These are phyloP conservation scores for Pholiota conissans DNA, from an alignment of 768 basidiomycete species.

Conservation along the genomic window DNA sequence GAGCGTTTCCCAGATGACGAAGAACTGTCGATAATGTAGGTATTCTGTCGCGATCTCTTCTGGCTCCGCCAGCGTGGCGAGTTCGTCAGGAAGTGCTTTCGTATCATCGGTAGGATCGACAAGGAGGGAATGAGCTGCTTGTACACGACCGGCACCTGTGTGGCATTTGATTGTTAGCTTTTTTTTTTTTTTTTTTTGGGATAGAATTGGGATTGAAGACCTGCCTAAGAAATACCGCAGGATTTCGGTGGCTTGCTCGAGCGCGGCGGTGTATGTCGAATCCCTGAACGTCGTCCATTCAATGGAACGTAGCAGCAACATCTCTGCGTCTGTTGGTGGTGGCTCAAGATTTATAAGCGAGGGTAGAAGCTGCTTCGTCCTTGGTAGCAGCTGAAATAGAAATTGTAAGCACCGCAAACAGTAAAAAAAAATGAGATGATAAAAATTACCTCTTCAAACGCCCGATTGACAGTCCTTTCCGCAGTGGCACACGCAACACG, in stretches of 20 bases:
- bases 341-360: constrained; percentile 22
- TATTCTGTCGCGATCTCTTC: constrained; percentile 76
- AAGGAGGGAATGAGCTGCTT: constrained; percentile 61
- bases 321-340: constrained; percentile 56
- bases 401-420: constrained; percentile 1
- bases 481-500: constrained; percentile 81
- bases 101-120: too few relatives aligned
- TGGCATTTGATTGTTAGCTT: background rate
- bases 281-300: constrained; percentile 90
- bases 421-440: background rate
- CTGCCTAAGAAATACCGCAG: constrained; percentile 87
- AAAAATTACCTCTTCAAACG: constrained; percentile 52
- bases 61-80: constrained; percentile 61
- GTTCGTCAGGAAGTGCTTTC: constrained; percentile 66
- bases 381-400: constrained; percentile 1
- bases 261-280: constrained; percentile 71
- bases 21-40: constrained; percentile 79
- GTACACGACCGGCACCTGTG: constrained; percentile 71
- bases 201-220: constrained; percentile 17
- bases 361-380: constrained; percentile 47
- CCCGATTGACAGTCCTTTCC: constrained; percentile 70
- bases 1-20: constrained; percentile 69
- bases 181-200: background rate
- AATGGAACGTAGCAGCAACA: constrained; percentile 76
- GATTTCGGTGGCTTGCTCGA: constrained; percentile 87